These are phyloP conservation scores for Neoboletus brunneissimus DNA, from an alignment of 768 basidiomycete genomes.

Conservation along the genomic window DNA sequence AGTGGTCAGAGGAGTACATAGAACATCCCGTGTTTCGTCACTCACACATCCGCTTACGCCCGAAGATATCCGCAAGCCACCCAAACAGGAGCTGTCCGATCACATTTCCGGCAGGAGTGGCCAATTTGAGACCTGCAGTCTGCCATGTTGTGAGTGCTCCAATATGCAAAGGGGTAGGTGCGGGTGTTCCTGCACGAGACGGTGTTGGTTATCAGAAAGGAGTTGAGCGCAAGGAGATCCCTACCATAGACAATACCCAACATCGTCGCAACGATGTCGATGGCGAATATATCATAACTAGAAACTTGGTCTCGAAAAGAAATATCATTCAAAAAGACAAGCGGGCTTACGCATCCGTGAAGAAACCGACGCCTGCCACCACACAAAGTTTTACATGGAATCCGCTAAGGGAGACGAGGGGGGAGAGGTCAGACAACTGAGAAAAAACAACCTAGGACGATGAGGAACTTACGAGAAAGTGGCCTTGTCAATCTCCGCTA, in stretches of 20 bases:
- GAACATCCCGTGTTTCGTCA: constrained; percentile 5
- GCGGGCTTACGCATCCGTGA: constrained; percentile 67
- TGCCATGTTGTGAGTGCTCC: constrained; percentile 44
- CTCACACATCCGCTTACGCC: constrained; percentile 75
- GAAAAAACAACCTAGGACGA: neutral
- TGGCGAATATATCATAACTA: constrained; percentile 79
- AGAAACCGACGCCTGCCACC: constrained; percentile 78
- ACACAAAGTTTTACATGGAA: constrained; percentile 76
- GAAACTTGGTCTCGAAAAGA: neutral
- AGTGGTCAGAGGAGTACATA: neutral
- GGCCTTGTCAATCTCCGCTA: neutral
- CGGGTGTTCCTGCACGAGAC: neutral
- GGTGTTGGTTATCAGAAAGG: neutral
- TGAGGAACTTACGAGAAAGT: neutral
- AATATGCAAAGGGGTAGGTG: no score
- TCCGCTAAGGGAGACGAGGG: constrained; percentile 49
- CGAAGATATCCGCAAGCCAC: constrained; percentile 69
- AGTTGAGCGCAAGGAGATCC: neutral
- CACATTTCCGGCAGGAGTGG: constrained; percentile 70
- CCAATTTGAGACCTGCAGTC: constrained; percentile 71
- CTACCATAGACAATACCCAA: constrained; percentile 66
- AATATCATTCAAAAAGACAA: neutral
- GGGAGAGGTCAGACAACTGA: neutral
- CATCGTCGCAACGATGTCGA: constrained; percentile 80
- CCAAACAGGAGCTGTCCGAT: constrained; percentile 74